Evolutionary conservation across 2,329 filamentous ascomycete species (phyloP).

Genomic region (Macrophomina tecta): DNA sequence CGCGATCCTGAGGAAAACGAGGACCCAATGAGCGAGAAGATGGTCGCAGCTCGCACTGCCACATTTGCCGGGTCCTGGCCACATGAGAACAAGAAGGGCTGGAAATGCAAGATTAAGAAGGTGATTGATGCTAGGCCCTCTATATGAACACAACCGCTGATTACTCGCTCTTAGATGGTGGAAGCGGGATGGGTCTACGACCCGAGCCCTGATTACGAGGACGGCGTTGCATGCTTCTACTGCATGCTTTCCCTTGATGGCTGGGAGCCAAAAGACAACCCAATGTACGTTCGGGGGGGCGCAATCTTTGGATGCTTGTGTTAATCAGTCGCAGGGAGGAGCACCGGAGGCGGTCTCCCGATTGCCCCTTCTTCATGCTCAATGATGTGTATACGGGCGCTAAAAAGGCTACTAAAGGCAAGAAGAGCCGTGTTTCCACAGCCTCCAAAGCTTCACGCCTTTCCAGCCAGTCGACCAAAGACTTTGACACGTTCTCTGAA

Average conservation of each 20-base stretch:
- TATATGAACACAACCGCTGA: neutral
- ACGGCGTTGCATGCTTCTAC: constrained; percentile 90
- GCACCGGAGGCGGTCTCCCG: constrained; percentile 77
- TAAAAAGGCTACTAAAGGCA: constrained; percentile 59
- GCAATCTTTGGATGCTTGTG: neutral
- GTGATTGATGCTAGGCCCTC: constrained; percentile 52
- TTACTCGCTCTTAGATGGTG: constrained; percentile 66
- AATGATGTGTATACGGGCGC: constrained; percentile 58
- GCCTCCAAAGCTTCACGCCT: constrained; percentile 73
- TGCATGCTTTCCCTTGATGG: constrained; percentile 89
- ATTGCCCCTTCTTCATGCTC: constrained; percentile 83
- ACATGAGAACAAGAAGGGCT: constrained; percentile 84
- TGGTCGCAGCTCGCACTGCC: constrained; percentile 77
- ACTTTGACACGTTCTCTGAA: constrained; percentile 49
- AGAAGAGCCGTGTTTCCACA: constrained; percentile 34
- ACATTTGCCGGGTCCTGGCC: constrained; percentile 91
- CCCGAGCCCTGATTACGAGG: constrained; percentile 79
- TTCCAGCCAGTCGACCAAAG: constrained; percentile 57
- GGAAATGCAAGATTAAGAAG: constrained; percentile 89
- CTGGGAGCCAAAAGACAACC: constrained; percentile 93
- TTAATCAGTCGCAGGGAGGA: constrained; percentile 67
- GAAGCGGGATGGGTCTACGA: constrained; percentile 95
- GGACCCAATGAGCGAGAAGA: constrained; percentile 73
- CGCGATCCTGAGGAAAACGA: constrained; percentile 68
- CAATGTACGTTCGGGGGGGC: constrained; percentile 63